Evolutionary conservation across 140 eudicot genomes (phyloP).

Genomic region (Anethum foeniculum): DNA sequence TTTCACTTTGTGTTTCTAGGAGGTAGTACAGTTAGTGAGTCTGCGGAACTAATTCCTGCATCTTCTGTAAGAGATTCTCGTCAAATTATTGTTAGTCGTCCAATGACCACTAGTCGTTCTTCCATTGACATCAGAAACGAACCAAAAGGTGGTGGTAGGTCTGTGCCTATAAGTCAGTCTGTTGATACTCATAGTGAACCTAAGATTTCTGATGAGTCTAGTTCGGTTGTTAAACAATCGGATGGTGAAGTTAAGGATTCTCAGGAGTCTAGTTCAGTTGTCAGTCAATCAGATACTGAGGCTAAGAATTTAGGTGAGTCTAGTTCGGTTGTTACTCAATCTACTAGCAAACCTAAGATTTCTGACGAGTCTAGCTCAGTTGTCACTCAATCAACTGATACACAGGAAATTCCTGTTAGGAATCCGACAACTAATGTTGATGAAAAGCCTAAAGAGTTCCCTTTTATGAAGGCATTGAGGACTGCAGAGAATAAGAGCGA

Average conservation of each 20-base stretch:
- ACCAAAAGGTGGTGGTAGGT: neutral
- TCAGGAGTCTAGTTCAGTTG: neutral
- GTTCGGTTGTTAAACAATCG: neutral
- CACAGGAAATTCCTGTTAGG: neutral
- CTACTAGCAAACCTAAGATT: slow-evolving; percentile 7
- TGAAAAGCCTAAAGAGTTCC: slow-evolving; percentile 15
- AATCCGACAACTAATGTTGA: neutral
- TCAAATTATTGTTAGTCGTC: slow-evolving; percentile 19
- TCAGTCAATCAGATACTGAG: neutral
- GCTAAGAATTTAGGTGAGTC: neutral
- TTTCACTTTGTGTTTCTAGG: slow-evolving; percentile 46
- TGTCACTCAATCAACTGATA: slow-evolving; percentile 8
- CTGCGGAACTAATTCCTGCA: slow-evolving; percentile 22
- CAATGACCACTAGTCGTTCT: slow-evolving; percentile 6
- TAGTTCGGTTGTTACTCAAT: neutral
- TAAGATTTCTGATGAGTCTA: slow-evolving; percentile 8
- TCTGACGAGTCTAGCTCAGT: neutral
- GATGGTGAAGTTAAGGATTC: neutral
- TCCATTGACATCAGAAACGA: neutral
- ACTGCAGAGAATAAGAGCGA: slow-evolving; percentile 68
- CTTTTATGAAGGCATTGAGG: slow-evolving; percentile 63
- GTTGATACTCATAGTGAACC: neutral
- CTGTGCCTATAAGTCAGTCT: neutral
- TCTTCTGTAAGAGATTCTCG: slow-evolving; percentile 17
- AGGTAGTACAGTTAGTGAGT: slow-evolving; percentile 14